Base-by-base conservation (phyloP, 768 basidiomycete species). In the Imleria badia region DNA sequence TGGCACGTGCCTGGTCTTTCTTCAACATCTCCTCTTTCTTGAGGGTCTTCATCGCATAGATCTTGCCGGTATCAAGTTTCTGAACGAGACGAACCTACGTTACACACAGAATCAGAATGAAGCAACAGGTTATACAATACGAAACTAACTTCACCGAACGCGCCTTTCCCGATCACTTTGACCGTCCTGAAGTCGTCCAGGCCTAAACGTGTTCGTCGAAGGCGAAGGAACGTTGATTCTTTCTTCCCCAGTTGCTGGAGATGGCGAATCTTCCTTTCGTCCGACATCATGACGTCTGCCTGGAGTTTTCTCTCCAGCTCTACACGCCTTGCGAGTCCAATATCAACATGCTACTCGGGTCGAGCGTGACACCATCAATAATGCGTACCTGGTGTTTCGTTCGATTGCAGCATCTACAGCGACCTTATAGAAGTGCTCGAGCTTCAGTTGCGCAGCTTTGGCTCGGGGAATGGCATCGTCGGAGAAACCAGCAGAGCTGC, bases 11-110 rank as follows among this genome's bases (percentile, higher is more conserved):
- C 79, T 99, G 96, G 67, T 99, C 97, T 71, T 97, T 97, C 75
- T 98, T 96, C 72, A 99, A 82, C 97, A 98, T 99, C 71, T 98
- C 97, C 45, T 89, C 89, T 77, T 99, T 99, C 74, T 89, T 87
- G 68, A 98, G 75, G 22, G 93, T 91, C 75, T 98, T 98, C 96
- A 99, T 97, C 17, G 97, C 97, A 71, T 98, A 99, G 52, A 98
- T 97, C 76, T 94, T 97, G 34, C 94, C 94, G 1, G 95, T 98
- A 67, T 99, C 97, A 15, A 80, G 82, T 73, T 99, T 99, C 69
- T 99, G 96, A 30, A 97, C 95, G 31, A 99, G 79, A 41, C 97
- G 84, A 47, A 99, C 95, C 75, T 83, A 51, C 19, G 30, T 55
- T 38, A 13, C 31, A 31, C 35, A 26, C 5, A 11, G 7, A 15